A percentile compares a stretch with the other conserved stretches of the same genome.
phyloP scores from a whole-genome alignment of 768 basidiomycete species.

The Heimioporus sp. region DNA sequence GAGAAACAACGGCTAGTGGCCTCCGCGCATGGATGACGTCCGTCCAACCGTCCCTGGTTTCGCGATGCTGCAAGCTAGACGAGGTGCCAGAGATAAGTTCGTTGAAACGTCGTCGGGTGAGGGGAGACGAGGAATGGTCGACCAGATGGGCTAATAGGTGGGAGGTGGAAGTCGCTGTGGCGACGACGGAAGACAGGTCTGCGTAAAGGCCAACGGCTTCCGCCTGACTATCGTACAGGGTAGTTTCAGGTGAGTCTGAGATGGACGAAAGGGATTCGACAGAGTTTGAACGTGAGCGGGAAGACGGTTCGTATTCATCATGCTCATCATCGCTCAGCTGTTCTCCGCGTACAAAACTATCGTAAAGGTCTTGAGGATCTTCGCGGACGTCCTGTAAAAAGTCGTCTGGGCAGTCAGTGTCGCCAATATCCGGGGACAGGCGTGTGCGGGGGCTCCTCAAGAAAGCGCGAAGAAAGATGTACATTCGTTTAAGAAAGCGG shows the following conservation, averaged over 20 bases:
- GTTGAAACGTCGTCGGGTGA: constrained; percentile 48
- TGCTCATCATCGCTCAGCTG: constrained; percentile 49
- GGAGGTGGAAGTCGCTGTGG: constrained; percentile 36
- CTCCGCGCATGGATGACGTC: constrained; percentile 29
- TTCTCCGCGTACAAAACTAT: constrained; percentile 61
- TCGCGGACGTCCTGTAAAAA: constrained; percentile 2
- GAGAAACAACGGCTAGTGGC: constrained; percentile 16
- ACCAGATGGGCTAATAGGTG: constrained; percentile 57
- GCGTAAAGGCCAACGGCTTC: constrained; percentile 52
- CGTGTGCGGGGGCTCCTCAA: constrained; percentile 14
- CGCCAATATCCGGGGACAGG: constrained; percentile 6
- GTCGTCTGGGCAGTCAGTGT: constrained; percentile 5
- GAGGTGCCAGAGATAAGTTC: constrained; percentile 32
- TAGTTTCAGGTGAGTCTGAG: constrained; percentile 32
- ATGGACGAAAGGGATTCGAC: constrained; percentile 22
- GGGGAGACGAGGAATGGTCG: constrained; percentile 39
- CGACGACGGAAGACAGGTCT: constrained; percentile 45
- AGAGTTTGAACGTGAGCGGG: constrained; percentile 20
- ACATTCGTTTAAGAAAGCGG: constrained; percentile 24
- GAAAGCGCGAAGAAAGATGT: constrained; percentile 15
- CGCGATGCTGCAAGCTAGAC: constrained; percentile 2
- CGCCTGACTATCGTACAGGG: constrained; percentile 21
- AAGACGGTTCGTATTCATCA: constrained; percentile 33
- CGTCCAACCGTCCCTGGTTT: constrained; percentile 25
- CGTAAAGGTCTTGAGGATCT: constrained; percentile 44